Conservation (phyloP, 176 grass and related monocot genomes). For the Alloteropsis semialata region DNA sequence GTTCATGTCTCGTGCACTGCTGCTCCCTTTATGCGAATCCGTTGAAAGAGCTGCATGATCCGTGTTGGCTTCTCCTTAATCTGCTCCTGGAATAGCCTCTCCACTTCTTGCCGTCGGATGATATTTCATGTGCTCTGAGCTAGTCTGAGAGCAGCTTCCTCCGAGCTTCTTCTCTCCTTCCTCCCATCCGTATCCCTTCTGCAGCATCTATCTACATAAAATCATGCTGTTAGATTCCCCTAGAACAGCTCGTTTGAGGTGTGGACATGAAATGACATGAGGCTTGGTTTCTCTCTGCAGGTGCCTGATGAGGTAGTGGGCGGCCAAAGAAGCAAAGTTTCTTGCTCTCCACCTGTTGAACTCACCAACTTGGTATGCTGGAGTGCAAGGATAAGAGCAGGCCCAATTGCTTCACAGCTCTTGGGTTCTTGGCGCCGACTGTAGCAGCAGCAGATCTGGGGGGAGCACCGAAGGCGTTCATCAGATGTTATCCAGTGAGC, state of each 20-base stretch:
- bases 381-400: slow-evolving; percentile 73
- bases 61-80: background rate
- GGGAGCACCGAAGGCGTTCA: slow-evolving; percentile 52
- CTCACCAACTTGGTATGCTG: slow-evolving; percentile 68
- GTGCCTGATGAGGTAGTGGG: slow-evolving; percentile 35
- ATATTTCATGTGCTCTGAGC: slow-evolving; percentile 73
- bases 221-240: slow-evolving; percentile 50
- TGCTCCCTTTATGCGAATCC: slow-evolving; percentile 33
- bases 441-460: slow-evolving; percentile 47
- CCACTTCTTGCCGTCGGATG: slow-evolving; percentile 24
- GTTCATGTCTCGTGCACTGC: slow-evolving; percentile 35
- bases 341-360: slow-evolving; percentile 50
- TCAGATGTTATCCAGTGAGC: slow-evolving; percentile 93
- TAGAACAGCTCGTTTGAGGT: slow-evolving; percentile 23
- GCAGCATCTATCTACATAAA: slow-evolving; percentile 65
- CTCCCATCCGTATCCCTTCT: slow-evolving; percentile 15
- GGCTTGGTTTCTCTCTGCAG: slow-evolving; percentile 44
- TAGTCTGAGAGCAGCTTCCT: slow-evolving; percentile 1
- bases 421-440: slow-evolving; percentile 61
- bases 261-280: slow-evolving; percentile 86
- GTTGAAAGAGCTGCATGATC: slow-evolving; percentile 6
- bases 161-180: background rate
- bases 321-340: slow-evolving; percentile 25
- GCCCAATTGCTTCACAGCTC: slow-evolving; percentile 69
- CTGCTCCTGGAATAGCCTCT: slow-evolving; percentile 7